Evolutionary conservation across 1,139 yeast genomes (phyloP).

Genomic region (Pichia sp.): DNA sequence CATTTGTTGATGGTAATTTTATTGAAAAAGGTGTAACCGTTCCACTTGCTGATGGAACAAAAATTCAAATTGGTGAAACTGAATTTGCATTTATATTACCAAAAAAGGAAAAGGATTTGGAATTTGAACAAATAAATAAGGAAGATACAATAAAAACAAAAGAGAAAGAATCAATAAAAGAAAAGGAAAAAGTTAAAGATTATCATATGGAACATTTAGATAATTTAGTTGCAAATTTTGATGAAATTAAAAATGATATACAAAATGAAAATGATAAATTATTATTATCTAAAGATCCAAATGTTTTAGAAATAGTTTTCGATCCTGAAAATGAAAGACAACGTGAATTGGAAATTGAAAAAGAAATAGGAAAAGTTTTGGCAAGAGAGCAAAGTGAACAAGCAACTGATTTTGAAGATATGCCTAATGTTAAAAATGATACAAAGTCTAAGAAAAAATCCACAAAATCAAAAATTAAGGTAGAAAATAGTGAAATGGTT

Average conservation of each 20-base stretch:
- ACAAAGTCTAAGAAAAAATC: slow-evolving; percentile 2
- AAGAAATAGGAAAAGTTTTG: slow-evolving; percentile 17
- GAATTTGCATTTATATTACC: slow-evolving; percentile 85
- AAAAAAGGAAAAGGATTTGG: slow-evolving; percentile 25
- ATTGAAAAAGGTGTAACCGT: slow-evolving; percentile 87
- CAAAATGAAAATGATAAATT: slow-evolving; percentile 8
- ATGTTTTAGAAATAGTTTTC: slow-evolving; percentile 6
- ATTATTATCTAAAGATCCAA: slow-evolving; percentile 5
- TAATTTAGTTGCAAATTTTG: slow-evolving; percentile 14
- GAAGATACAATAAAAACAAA: background rate
- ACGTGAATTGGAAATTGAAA: slow-evolving; percentile 16
- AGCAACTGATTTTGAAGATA: background rate
- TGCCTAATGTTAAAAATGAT: background rate
- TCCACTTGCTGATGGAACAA: slow-evolving; percentile 73
- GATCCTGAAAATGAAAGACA: slow-evolving; percentile 6
- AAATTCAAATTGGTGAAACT: slow-evolving; percentile 89
- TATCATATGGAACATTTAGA: slow-evolving; percentile 11
- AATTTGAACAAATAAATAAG: background rate
- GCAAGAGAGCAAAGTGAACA: slow-evolving; percentile 15
- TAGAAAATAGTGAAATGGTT: background rate
- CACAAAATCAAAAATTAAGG: background rate
- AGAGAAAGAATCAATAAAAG: background rate
- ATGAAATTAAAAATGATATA: slow-evolving; percentile 11
- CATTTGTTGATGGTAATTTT: slow-evolving; percentile 85
- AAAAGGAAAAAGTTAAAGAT: slow-evolving; percentile 2